Evolutionary conservation across 2,329 filamentous ascomycete species (phyloP), one percentile per base, ranked within the genome.

Genomic region (Xylaria sp.): DNA sequence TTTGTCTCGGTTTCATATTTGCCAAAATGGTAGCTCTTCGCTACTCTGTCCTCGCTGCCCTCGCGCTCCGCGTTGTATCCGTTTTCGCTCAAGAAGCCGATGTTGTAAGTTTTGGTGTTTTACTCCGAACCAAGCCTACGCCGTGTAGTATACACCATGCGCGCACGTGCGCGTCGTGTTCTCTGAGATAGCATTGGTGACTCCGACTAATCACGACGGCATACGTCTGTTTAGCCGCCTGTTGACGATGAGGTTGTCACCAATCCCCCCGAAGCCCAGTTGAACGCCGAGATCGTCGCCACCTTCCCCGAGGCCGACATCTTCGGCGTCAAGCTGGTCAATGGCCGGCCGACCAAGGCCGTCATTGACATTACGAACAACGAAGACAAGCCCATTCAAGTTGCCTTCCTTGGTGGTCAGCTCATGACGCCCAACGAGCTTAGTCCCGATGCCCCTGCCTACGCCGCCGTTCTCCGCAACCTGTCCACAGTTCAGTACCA

Each of bases 241-340:
- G 58, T 71, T 43, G 70, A 72, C 43, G 70, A 70, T 52, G 68
- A 64, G 31, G 58, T 27, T 3, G 19, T 68, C 19, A 65, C 65
- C 49, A 68, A 63, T 51, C 64, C 71, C 58, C 63, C 70, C 40
- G 64, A 66, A 52, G 54, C 81, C 71, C 79, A 85, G 68, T 76
- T 90, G 71, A 86, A 87, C 66, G 87, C 90, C 76, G 85, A 88
- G 56, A 79, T 89, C 70, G 83, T 84, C 68, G 84, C 89, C 62
- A 82, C 81, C 76, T 85, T 87, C 81, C 79, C 86, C 78, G 81
- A 89, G 74, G 76, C 88, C 81, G 92, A 96, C 81, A 89, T 96
- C 78, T 95, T 97, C 71, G 95, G 94, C 72, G 88, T 98, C 71
- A 97, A 96, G 86, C 88, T 98, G 70, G 86, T 98, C 82, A 99